These are phyloP conservation scores for Penicillium sp. DNA, from an alignment of 2,329 filamentous ascomycete species.

Conservation along the genomic window DNA sequence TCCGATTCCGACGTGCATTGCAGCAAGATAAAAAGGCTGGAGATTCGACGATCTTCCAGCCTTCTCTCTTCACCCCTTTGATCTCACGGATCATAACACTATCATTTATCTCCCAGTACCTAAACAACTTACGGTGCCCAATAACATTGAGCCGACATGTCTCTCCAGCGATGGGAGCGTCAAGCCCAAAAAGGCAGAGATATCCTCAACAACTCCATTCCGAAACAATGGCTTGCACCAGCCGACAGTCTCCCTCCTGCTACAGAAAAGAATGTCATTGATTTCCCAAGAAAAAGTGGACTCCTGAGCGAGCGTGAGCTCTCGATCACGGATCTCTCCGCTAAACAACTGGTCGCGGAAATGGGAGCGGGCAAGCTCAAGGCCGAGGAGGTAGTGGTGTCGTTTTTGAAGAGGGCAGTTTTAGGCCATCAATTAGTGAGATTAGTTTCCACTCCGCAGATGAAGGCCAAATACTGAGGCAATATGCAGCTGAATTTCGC, in stretches of 20 bases:
- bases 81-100: neutral
- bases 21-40: neutral
- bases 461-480: neutral
- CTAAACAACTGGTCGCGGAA: constrained; percentile 27
- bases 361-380: constrained; percentile 30
- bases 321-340: constrained; percentile 51
- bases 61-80: neutral
- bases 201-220: constrained; percentile 35
- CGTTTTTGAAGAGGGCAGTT: constrained; percentile 36
- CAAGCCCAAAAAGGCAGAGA: constrained; percentile 35
- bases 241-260: constrained; percentile 27
- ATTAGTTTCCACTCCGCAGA: no score
- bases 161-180: constrained; percentile 27
- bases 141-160: neutral
- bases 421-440: constrained; percentile 36
- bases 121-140: neutral
- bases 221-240: constrained; percentile 37
- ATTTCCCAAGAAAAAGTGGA: constrained; percentile 45
- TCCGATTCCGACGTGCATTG: constrained; percentile 6
- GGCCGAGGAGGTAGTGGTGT: constrained; percentile 34
- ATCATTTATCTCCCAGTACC: neutral
- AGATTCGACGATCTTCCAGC: neutral
- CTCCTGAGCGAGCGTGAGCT: constrained; percentile 53
- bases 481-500: constrained; percentile 35
- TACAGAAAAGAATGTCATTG: constrained; percentile 30